Base-by-base conservation (phyloP, 805 yeast species). In the Candida taoyuanica region DNA sequence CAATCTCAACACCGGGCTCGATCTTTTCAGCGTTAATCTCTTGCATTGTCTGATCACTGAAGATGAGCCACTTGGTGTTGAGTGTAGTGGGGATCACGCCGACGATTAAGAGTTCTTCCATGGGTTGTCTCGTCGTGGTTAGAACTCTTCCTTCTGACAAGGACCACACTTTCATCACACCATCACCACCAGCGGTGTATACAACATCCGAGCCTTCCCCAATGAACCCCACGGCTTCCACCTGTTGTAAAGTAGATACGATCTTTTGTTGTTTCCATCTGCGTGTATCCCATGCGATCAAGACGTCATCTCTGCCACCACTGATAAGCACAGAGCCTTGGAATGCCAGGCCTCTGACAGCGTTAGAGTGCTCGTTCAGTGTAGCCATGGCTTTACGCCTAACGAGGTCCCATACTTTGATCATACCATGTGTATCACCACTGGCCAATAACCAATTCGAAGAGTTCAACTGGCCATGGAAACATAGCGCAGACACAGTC, bases 281-380 rank as follows among this genome's bases (percentile, higher is more conserved):
- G 39, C 64, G 69, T 6, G 75, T 62, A 52, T 70, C 71, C 69
- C 78, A 87, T 35, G 76, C 61, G 46, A 79, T 71, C 40, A 73
- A 74, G 29, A 89, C 70, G 52, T 81, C 82, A 59, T 93, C 98
- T 63, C 99, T 74, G 26, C 97, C 96, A 48, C 95, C 96, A 47
- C 84, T 77, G 20, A 88, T 60, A 39, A 93, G 69, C 21, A 65
- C 57, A 16, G 67, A 65, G 9, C 83, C 86, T 24, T 65, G 68
- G 50, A 89, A 82, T 15, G 76, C 85, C 11, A 91, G 63, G 0
- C 95, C 96, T 60, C 98, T 76, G 2, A 93, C 91, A 0, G 96
- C 91, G 18, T 85, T 72, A 6, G 71, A 73, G 56, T 93, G 98
- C 46, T 87, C 95, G 40, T 71, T 77, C 29, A 77, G 60, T 25